These are phyloP conservation scores for Acrodontium crateriforme DNA, from an alignment of 2,329 filamentous ascomycete species.

Conservation along the genomic window DNA sequence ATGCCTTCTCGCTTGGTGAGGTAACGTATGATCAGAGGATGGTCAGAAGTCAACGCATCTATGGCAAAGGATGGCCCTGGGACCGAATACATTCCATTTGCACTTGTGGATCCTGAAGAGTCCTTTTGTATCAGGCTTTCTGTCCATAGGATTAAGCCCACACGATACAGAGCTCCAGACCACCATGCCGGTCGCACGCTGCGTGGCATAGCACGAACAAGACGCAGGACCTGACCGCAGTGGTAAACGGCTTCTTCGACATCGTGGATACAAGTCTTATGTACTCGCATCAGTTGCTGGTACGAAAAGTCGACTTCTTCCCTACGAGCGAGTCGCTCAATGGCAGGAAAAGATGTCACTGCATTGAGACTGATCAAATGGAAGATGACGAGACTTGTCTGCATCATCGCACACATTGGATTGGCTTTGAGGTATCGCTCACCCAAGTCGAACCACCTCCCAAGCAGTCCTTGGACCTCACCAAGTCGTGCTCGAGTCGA, in stretches of 20 bases:
- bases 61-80: slow-evolving; percentile 34
- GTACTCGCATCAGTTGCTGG: slow-evolving; percentile 41
- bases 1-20: slow-evolving; percentile 40
- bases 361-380: slow-evolving; percentile 58
- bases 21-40: slow-evolving; percentile 38
- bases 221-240: slow-evolving; percentile 51
- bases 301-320: slow-evolving; percentile 44
- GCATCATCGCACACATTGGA: slow-evolving; percentile 44
- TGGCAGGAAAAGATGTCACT: slow-evolving; percentile 52
- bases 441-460: slow-evolving; percentile 55
- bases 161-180: slow-evolving; percentile 57
- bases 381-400: slow-evolving; percentile 54
- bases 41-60: slow-evolving; percentile 37
- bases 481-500: slow-evolving; percentile 48
- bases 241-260: slow-evolving; percentile 53
- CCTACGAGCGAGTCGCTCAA: slow-evolving; percentile 51
- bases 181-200: slow-evolving; percentile 55
- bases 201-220: slow-evolving; percentile 46
- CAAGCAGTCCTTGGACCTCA: slow-evolving; percentile 49
- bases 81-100: slow-evolving; percentile 24
- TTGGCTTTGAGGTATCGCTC: slow-evolving; percentile 42
- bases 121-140: slow-evolving; percentile 44
- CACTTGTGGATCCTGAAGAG: slow-evolving; percentile 19
- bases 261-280: slow-evolving; percentile 50
- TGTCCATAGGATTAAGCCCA: slow-evolving; percentile 47